Base-by-base conservation (phyloP, 129 eudicot species). In the Mikania micrantha region DNA sequence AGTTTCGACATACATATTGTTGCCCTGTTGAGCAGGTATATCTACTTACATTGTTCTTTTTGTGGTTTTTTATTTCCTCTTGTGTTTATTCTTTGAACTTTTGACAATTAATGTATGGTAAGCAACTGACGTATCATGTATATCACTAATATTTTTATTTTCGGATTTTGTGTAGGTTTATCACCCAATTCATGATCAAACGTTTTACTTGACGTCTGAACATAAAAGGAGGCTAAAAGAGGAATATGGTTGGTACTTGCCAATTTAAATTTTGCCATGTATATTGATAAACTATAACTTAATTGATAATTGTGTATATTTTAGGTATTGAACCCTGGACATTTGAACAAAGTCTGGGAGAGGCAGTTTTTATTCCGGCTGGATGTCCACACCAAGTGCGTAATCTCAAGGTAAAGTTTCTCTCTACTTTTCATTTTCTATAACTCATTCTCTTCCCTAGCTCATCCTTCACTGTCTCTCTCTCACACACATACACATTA, bases 311-410 rank as follows among this genome's bases (percentile, higher is more conserved):
- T 58, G 65, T 60, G 9, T 42, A 71, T 44, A 31, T 70, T 56
- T 45, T 25, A 91, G 98, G 95, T 38, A 69, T 91, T 69, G 96
- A 88, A 47, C 87, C 98, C 29, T 91, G 98, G 98, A 85, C 95
- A 0, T 91, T 91, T 74, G 95, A 79, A 63, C 98, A 91, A 69
- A 78, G 69, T 48, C 85, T 88, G 40, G 98, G 98, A 67, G 98
- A 92, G 73, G 98, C 98, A 16, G 98, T 92, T 50, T 92, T 92
- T 56, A 92, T 92, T 74, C 98, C 98, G 60, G 96, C 98, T 28
- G 98, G 98, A 10, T 91, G 98, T 76, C 98, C 98, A 27, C 98
- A 88, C 70, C 98, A 91, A 84, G 98, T 91, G 70, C 78, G 98
- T 12, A 91, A 91, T 82, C 88, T 88, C 36, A 85, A 91, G 88